Percentiles rank a stretch among this genome's conserved stretches.
Conservation (phyloP, 163 green algal species). For the Smithsoniella earleae region DNA sequence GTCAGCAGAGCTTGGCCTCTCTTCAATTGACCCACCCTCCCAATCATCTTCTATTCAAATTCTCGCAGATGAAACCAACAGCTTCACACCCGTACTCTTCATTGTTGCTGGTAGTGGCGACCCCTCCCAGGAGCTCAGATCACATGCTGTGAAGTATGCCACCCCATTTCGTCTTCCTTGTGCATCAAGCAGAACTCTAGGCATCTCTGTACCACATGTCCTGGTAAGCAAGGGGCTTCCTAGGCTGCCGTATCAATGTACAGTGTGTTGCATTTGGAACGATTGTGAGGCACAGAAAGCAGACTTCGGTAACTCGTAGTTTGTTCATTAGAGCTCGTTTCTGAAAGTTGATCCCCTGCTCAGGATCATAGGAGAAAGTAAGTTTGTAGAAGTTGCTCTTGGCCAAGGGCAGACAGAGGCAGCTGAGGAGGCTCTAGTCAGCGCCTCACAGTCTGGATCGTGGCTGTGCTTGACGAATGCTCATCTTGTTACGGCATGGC, state of each 20-base stretch:
- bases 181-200: background rate
- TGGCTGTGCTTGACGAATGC: slow-evolving; percentile 80
- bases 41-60: too few species aligned
- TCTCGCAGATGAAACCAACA: too few species aligned
- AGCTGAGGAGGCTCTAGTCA: slow-evolving; percentile 50
- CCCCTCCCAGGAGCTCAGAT: slow-evolving; percentile 40
- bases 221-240: background rate
- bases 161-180: background rate
- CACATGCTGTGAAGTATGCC: background rate
- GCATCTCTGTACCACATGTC: background rate
- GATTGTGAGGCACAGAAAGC: background rate
- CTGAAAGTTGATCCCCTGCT: background rate
- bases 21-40: slow-evolving; percentile 33
- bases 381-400: slow-evolving; percentile 67
- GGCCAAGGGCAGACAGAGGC: slow-evolving; percentile 64
- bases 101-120: slow-evolving; percentile 60
- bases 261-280: background rate
- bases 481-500: slow-evolving; percentile 64
- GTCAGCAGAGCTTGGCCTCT: slow-evolving; percentile 37
- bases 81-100: slow-evolving; percentile 64
- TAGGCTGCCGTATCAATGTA: too few species aligned
- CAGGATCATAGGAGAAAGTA: background rate
- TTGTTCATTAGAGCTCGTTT: background rate
- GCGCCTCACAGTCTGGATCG: slow-evolving; percentile 36
- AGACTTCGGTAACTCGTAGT: background rate